Evolutionary conservation across 2,329 filamentous ascomycete genomes (phyloP).

Genomic region (Phaeosphaeria sp.): DNA sequence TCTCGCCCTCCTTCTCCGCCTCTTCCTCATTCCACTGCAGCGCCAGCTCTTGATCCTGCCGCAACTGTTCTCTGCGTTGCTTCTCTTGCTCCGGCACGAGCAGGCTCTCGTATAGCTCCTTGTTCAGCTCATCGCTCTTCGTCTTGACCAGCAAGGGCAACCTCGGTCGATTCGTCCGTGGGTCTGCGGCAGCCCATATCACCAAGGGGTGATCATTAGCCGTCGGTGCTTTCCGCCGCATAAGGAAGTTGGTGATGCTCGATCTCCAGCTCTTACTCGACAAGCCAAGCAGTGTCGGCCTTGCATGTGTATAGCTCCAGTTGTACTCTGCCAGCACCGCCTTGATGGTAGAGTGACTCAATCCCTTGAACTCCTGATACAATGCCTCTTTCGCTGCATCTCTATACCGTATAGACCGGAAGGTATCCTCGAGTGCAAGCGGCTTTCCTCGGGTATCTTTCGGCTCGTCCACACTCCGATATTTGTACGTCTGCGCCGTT

Average conservation of each 20-base stretch:
- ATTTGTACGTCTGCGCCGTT: conserved; percentile 40
- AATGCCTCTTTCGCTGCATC: conserved; percentile 71
- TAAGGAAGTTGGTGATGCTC: conserved; percentile 73
- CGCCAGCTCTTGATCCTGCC: conserved; percentile 51
- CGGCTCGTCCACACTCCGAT: conserved; percentile 35
- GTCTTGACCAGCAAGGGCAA: conserved; percentile 70
- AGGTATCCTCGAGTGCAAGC: conserved; percentile 68
- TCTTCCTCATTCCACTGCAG: conserved; percentile 56
- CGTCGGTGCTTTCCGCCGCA: conserved; percentile 65
- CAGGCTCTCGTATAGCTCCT: conserved; percentile 56
- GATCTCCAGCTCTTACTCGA: conserved; percentile 80
- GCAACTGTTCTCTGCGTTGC: conserved; percentile 48
- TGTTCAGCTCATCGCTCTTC: conserved; percentile 62
- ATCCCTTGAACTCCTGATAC: conserved; percentile 76
- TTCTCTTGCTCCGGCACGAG: conserved; percentile 51
- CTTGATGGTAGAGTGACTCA: conserved; percentile 75
- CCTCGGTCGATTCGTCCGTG: conserved; percentile 59
- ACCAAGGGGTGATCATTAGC: conserved; percentile 64
- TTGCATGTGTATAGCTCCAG: conserved; percentile 75
- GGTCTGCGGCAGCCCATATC: conserved; percentile 66
- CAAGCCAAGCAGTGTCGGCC: conserved; percentile 71
- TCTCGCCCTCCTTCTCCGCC: conserved; percentile 54
- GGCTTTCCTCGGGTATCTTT: conserved; percentile 42
- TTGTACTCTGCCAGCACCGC: conserved; percentile 83
- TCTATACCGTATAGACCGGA: conserved; percentile 72